These are phyloP conservation scores for Mycena indigotica DNA, from an alignment of 768 basidiomycete genomes.

Conservation along the genomic window DNA sequence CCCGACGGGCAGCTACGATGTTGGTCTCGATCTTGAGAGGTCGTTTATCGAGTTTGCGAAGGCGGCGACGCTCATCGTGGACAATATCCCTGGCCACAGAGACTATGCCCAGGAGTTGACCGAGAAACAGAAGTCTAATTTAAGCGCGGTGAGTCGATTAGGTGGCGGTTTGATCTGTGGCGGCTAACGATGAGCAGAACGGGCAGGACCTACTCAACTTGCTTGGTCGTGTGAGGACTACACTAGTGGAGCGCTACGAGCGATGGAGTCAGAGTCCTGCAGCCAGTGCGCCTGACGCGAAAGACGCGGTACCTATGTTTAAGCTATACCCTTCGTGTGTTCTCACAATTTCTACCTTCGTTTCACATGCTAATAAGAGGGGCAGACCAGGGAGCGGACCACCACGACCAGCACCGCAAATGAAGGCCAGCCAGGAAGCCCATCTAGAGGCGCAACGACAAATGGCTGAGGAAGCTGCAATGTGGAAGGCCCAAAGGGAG, in stretches of 20 bases:
- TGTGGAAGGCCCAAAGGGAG: not conserved
- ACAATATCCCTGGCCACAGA: conserved; percentile 73
- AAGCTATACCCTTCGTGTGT: not conserved
- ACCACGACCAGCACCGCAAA: too few relatives aligned
- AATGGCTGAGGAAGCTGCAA: not conserved
- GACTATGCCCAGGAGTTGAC: conserved; percentile 63
- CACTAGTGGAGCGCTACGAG: conserved; percentile 65
- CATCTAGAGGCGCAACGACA: not conserved
- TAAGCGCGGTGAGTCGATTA: conserved; percentile 60
- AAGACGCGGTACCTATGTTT: conserved; percentile 8
- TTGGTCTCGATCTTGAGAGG: conserved; percentile 54
- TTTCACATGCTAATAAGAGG: not conserved
- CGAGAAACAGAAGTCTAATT: conserved; percentile 61
- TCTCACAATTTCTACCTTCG: not conserved
- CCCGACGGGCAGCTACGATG: not conserved
- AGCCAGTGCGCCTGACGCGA: not conserved
- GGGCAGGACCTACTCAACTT: conserved; percentile 73
- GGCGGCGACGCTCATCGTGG: conserved; percentile 76
- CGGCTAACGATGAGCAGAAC: conserved; percentile 46
- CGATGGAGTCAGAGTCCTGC: not conserved
- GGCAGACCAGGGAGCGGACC: not conserved
- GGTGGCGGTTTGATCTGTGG: not conserved
- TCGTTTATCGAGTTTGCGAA: conserved; percentile 73
- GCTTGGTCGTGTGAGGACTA: conserved; percentile 65
- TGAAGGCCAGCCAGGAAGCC: not conserved